These are phyloP conservation scores for Lotmaria passim DNA, from an alignment of 208 protist genomes.

Conservation along the genomic window DNA sequence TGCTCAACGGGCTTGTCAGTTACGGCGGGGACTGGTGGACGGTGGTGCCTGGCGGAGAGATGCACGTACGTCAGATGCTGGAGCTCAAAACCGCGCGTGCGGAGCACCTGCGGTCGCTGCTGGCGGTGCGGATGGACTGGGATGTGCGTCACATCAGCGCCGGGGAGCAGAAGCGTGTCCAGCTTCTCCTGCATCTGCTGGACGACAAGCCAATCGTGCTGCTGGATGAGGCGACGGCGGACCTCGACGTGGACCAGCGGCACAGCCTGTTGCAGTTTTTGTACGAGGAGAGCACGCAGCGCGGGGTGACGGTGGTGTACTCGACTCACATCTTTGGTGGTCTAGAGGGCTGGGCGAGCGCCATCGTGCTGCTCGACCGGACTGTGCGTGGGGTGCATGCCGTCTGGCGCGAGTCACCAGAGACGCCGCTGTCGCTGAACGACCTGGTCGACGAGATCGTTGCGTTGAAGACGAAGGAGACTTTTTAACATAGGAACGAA, in stretches of 20 bases:
- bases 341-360: conserved; percentile 82
- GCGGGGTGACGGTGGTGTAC: conserved; percentile 89
- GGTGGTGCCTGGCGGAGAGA: conserved; percentile 63
- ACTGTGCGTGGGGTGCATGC: conserved; percentile 47
- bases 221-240: conserved; percentile 91
- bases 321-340: conserved; percentile 94
- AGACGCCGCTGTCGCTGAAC: conserved; percentile 28
- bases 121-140: conserved; percentile 85
- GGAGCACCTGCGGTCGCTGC: conserved; percentile 49
- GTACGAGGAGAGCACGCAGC: conserved; percentile 74
- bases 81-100: conserved; percentile 54
- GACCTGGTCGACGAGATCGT: conserved; percentile 45
- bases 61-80: conserved; percentile 76
- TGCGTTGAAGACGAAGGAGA: conserved; percentile 50
- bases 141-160: conserved; percentile 82
- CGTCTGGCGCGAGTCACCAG: conserved; percentile 36
- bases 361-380: conserved; percentile 76
- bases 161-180: conserved; percentile 89
- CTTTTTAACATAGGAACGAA: conserved; percentile 21
- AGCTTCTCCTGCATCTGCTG: conserved; percentile 78
- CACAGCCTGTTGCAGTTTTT: conserved; percentile 85
- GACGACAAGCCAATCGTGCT: conserved; percentile 75
- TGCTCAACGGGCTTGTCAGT: conserved; percentile 63
- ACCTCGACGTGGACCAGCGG: conserved; percentile 91
- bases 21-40: conserved; percentile 86